Percentiles rank a stretch among this genome's conserved stretches.
Conservation (phyloP, 2,329 filamentous ascomycete species). For the Phyllosticta paracitricarpa region DNA sequence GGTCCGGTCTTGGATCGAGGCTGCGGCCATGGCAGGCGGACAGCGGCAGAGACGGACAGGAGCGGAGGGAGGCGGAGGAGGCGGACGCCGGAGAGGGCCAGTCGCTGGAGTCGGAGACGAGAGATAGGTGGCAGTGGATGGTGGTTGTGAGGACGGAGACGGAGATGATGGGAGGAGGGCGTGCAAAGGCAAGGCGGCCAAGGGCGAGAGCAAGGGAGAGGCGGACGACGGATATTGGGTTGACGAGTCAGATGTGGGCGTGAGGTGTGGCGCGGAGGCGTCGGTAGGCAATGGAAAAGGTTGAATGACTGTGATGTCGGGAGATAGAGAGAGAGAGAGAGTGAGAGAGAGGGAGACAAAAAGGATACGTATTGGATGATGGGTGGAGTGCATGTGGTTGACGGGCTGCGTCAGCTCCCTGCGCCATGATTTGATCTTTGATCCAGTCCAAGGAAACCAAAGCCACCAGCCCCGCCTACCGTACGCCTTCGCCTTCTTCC, state of each 20-base stretch:
- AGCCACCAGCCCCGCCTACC: neutral
- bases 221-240: neutral
- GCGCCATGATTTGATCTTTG: neutral
- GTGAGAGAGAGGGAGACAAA: neutral
- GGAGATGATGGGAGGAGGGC: neutral
- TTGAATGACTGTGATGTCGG: neutral
- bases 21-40: constrained; percentile 28
- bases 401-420: neutral
- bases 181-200: neutral
- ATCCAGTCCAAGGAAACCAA: too few species aligned
- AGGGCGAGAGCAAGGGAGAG: neutral
- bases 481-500: neutral
- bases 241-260: neutral
- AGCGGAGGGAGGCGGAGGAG: constrained; percentile 4
- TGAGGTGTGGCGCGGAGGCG: neutral
- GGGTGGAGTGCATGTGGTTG: neutral
- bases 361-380: neutral
- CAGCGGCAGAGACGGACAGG: neutral
- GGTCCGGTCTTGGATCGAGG: constrained; percentile 91
- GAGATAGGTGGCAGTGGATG: neutral
- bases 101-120: neutral
- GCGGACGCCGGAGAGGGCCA: constrained; percentile 2
- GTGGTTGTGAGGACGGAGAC: neutral
- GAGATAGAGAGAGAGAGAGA: neutral
- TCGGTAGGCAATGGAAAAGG: neutral